These are phyloP conservation scores for Candida wancherniae DNA, from an alignment of 805 yeast genomes.

Conservation along the genomic window DNA sequence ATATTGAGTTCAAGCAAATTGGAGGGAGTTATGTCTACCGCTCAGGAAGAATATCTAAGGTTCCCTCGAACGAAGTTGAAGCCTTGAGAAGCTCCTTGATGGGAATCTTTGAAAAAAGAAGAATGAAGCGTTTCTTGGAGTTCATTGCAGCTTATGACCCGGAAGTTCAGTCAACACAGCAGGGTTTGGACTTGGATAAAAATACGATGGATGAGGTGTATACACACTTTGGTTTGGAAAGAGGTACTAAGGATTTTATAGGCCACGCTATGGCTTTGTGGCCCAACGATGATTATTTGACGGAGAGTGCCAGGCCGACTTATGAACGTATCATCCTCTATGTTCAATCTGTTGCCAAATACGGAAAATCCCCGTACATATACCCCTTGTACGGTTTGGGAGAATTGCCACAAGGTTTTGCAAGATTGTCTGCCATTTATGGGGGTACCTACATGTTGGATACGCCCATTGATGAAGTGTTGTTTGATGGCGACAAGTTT, in stretches of 20 bases:
- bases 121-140: conserved; percentile 89
- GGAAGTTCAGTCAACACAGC: conserved; percentile 73
- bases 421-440: conserved; percentile 91
- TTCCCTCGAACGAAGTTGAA: conserved; percentile 87
- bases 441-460: conserved; percentile 99
- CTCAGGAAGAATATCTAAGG: conserved; percentile 87
- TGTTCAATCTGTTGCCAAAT: conserved; percentile 85
- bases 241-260: conserved; percentile 90
- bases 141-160: conserved; percentile 80
- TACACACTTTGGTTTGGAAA: conserved; percentile 82
- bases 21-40: conserved; percentile 94
- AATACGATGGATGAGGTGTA: conserved; percentile 91
- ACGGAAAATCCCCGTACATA: conserved; percentile 93
- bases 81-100: conserved; percentile 87
- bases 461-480: conserved; percentile 87
- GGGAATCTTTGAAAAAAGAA: conserved; percentile 94
- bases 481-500: conserved; percentile 62
- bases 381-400: conserved; percentile 97
- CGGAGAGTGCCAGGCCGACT: conserved; percentile 87
- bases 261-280: conserved; percentile 99
- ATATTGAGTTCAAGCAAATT: conserved; percentile 93
- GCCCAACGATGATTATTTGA: conserved; percentile 82
- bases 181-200: conserved; percentile 77
- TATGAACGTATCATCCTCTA: conserved; percentile 81
- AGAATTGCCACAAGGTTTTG: conserved; percentile 98